Evolutionary conservation across 129 eudicot species (phyloP).

Genomic region (Apium graveolens): DNA sequence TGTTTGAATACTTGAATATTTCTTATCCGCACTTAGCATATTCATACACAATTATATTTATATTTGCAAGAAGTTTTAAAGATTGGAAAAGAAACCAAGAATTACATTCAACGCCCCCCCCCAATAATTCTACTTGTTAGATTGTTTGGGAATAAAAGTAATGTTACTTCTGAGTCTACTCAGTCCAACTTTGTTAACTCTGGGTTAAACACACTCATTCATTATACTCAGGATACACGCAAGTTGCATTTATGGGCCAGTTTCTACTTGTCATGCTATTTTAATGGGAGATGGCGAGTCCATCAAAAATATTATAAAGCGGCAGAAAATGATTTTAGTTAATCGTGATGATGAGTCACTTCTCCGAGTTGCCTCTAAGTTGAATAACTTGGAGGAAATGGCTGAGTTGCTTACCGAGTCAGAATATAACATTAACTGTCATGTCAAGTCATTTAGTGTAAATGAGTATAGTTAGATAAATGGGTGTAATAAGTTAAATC

Average conservation of each 20-base stretch:
- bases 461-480: slow-evolving; percentile 29
- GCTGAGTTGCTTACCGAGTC: slow-evolving; percentile 36
- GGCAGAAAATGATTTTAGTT: slow-evolving; percentile 28
- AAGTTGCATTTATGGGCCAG: slow-evolving; percentile 54
- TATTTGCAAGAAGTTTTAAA: too few relatives aligned
- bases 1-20: too few relatives aligned
- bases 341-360: slow-evolving; percentile 48
- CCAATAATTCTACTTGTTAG: too few relatives aligned
- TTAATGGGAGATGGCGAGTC: slow-evolving; percentile 29
- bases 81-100: too few relatives aligned
- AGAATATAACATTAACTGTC: slow-evolving; percentile 29
- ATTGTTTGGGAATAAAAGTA: too few relatives aligned
- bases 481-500: slow-evolving; percentile 53
- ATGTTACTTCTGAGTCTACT: slow-evolving; percentile 18
- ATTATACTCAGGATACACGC: slow-evolving; percentile 35
- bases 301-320: slow-evolving; percentile 39
- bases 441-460: slow-evolving; percentile 11
- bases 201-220: slow-evolving; percentile 24
- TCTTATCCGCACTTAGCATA: too few relatives aligned
- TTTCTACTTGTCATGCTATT: slow-evolving; percentile 53
- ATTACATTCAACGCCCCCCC: too few relatives aligned
- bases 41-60: too few relatives aligned
- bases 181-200: slow-evolving; percentile 25
- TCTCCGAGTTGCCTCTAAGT: slow-evolving; percentile 32
- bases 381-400: slow-evolving; percentile 44